Evolutionary conservation across 805 yeast genomes (phyloP), one percentile per base, ranked within the genome.

Genomic region (Wickerhamomyces chambardii): DNA sequence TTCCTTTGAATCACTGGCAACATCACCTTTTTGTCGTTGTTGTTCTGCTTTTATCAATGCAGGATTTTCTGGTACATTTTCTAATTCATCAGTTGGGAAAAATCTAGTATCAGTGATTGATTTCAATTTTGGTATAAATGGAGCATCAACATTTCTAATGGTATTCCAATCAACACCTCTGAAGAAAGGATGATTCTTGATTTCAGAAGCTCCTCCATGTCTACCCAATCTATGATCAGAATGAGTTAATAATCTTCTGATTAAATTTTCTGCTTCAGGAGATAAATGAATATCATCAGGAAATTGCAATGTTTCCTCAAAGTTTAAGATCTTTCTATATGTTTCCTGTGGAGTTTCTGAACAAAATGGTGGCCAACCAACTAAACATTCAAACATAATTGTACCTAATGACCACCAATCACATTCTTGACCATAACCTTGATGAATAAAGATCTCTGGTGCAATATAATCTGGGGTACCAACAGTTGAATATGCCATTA

Each of bases 381-480:
- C 92, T 40, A 92, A 73, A 34, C 96, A 84, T 62, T 92, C 99
- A 56, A 90, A 92, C 38, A 92, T 68, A 80, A 92, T 94, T 55
- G 98, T 89, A 8, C 98, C 99, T 37, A 92, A 66, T 1, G 97
- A 89, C 99, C 99, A 92, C 63, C 94, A 92, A 63, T 92, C 99
- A 44, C 94, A 92, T 21, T 97, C 90, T 56, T 81, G 90, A 52
- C 94, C 96, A 58, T 92, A 92, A 43, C 80, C 78, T 54, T 83
- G 84, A 17, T 97, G 97, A 22, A 53, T 43, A 39, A 92, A 71
- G 14, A 92, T 97, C 59, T 92, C 99, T 30, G 94, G 70, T 1
- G 99, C 98, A 95, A 92, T 92, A 55, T 92, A 92, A 59, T 92
- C 99, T 1, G 99, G 99, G 0, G 96, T 85, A 4, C 99, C 99